Conservation (phyloP, 1,284 basidiomycete genomes). For the Rhodotorula sp. region DNA sequence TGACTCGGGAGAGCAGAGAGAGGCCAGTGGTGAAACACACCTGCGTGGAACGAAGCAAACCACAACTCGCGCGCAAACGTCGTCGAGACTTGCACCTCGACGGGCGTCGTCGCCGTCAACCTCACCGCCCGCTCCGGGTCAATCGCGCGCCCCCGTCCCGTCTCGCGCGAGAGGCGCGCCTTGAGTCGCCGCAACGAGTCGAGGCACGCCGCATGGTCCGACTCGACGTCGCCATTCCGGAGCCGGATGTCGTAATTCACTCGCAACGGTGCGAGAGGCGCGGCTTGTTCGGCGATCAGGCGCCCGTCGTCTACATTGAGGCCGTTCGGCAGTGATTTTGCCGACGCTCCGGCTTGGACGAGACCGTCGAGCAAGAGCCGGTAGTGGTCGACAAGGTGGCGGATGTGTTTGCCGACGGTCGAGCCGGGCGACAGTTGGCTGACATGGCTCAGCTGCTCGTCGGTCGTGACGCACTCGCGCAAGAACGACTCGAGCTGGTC, state of each 20-base stretch:
- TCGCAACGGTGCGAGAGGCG: neutral
- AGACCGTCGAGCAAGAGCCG: conserved; percentile 22
- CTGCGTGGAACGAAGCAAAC: conserved; percentile 77
- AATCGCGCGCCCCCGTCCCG: conserved; percentile 34
- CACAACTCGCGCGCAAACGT: conserved; percentile 82
- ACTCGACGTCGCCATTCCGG: conserved; percentile 78
- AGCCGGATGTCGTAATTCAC: conserved; percentile 70
- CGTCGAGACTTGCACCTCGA: conserved; percentile 67
- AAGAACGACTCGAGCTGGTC: conserved; percentile 13
- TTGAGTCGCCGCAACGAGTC: conserved; percentile 57
- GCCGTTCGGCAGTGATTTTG: neutral
- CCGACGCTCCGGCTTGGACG: neutral
- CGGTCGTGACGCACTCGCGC: conserved; percentile 8
- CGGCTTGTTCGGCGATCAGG: neutral
- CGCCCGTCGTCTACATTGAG: neutral
- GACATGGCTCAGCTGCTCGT: conserved; percentile 9
- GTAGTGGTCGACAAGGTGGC: conserved; percentile 38
- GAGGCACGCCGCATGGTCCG: conserved; percentile 62
- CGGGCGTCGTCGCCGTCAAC: conserved; percentile 73
- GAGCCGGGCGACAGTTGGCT: conserved; percentile 17
- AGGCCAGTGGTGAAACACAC: conserved; percentile 72
- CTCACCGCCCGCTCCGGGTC: conserved; percentile 60
- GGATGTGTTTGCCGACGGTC: conserved; percentile 35
- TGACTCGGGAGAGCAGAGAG: conserved; percentile 51
- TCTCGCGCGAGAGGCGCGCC: conserved; percentile 33